A percentile compares a stretch with the other conserved stretches of the same genome.
These are phyloP conservation scores for Pezicula carpinea DNA, from an alignment of 2,329 filamentous ascomycete genomes.

Conservation along the genomic window DNA sequence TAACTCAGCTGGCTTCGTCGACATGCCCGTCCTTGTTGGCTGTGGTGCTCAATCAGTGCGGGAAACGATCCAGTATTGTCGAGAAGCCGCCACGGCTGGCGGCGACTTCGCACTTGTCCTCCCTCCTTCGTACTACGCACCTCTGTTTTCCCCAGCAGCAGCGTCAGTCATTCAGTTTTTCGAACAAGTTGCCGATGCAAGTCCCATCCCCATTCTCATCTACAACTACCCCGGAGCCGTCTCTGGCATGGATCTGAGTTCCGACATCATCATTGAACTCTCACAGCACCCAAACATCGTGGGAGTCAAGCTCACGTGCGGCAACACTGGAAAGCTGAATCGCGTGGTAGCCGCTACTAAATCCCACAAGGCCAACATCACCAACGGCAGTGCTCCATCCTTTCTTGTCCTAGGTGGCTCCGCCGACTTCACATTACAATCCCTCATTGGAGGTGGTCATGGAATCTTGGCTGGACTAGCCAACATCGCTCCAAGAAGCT, in stretches of 20 bases:
- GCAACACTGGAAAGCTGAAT: conserved; percentile 63
- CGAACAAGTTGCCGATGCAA: conserved; percentile 56
- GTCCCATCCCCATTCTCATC: conserved; percentile 72
- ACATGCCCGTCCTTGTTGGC: conserved; percentile 62
- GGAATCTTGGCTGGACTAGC: conserved; percentile 69
- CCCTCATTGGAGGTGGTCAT: conserved; percentile 63
- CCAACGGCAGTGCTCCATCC: conserved; percentile 28
- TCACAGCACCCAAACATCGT: conserved; percentile 79
- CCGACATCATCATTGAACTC: conserved; percentile 76
- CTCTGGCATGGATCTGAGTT: conserved; percentile 83
- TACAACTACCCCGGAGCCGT: conserved; percentile 93
- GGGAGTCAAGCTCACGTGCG: conserved; percentile 89
- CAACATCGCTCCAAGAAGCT: conserved; percentile 64
- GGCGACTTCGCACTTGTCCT: conserved; percentile 65
- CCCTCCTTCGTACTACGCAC: conserved; percentile 63
- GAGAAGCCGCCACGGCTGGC: conserved; percentile 56
- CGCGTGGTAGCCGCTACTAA: conserved; percentile 50
- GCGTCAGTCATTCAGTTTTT: conserved; percentile 56
- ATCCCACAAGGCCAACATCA: conserved; percentile 51
- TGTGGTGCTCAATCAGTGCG: conserved; percentile 61
- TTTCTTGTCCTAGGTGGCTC: conserved; percentile 71
- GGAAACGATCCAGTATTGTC: conserved; percentile 60
- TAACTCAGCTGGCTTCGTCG: conserved; percentile 49
- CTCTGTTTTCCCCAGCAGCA: conserved; percentile 49
- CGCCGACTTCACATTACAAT: conserved; percentile 70